phyloP scores from a whole-genome alignment of 371 early-diverging fungal species.

The Mucor plumbeus region DNA sequence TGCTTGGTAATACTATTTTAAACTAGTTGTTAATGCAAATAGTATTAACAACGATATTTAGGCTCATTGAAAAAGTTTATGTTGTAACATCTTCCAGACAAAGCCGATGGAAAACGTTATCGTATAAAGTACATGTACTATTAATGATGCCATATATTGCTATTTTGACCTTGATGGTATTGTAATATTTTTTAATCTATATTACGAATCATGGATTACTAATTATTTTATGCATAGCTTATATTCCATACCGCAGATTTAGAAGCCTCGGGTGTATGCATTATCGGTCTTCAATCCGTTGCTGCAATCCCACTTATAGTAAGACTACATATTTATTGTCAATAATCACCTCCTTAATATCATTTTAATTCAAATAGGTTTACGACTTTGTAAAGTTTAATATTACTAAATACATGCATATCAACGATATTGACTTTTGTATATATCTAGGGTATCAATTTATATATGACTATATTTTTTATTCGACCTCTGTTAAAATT shows the following conservation, averaged over 20 bases:
- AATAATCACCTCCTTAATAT: not conserved
- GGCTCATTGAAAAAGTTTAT: slow-evolving; percentile 40
- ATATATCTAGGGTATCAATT: slow-evolving; percentile 38
- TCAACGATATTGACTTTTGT: not conserved
- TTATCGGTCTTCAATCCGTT: slow-evolving; percentile 51
- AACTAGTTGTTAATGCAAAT: not conserved
- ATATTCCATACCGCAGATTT: slow-evolving; percentile 47
- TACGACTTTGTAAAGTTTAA: slow-evolving; percentile 46
- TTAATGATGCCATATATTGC: slow-evolving; percentile 44
- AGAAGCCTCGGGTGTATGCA: slow-evolving; percentile 44
- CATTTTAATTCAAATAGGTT: slow-evolving; percentile 13
- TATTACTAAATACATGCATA: not conserved
- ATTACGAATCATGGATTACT: not conserved
- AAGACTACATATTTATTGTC: slow-evolving; percentile 11
- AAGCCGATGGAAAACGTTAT: slow-evolving; percentile 34
- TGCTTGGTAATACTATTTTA: slow-evolving; percentile 21
- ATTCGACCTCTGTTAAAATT: slow-evolving; percentile 42
- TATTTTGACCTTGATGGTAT: slow-evolving; percentile 54
- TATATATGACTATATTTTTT: slow-evolving; percentile 57
- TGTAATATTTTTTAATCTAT: not conserved
- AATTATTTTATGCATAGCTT: slow-evolving; percentile 30
- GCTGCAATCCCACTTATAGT: slow-evolving; percentile 57
- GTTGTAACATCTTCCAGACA: slow-evolving; percentile 38
- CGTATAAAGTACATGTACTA: slow-evolving; percentile 42
- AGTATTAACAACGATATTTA: not conserved